Conservation (phyloP, 1,284 basidiomycete genomes). For the Pseudozyma sp. region DNA sequence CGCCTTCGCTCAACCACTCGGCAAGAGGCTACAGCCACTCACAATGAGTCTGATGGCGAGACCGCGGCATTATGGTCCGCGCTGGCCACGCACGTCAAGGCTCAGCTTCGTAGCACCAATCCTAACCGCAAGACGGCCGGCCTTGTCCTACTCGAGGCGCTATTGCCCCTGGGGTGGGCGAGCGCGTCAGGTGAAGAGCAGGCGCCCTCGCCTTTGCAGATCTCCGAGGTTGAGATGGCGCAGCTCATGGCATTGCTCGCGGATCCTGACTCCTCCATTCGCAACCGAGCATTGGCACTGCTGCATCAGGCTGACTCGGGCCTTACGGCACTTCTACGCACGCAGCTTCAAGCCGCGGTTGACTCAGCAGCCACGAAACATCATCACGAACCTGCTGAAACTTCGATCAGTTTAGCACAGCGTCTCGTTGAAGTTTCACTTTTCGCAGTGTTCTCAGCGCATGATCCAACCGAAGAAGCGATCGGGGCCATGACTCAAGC, state of each 20-base stretch:
- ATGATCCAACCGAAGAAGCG: constrained; percentile 1
- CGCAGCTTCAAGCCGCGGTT: constrained; percentile 25
- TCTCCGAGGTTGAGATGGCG: constrained; percentile 32
- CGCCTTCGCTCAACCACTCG: background rate
- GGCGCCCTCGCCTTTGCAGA: constrained; percentile 9
- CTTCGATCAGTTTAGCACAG: background rate
- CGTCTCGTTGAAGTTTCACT: constrained; percentile 23
- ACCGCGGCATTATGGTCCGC: constrained; percentile 21
- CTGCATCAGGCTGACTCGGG: constrained; percentile 25
- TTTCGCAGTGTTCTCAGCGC: constrained; percentile 5
- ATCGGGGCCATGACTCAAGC: constrained; percentile 6
- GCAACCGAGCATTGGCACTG: constrained; percentile 20
- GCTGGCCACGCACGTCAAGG: constrained; percentile 26
- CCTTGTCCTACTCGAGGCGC: constrained; percentile 26
- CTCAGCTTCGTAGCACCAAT: constrained; percentile 37
- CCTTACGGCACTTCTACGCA: constrained; percentile 19
- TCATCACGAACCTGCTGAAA: background rate
- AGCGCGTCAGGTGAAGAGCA: background rate
- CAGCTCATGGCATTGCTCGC: constrained; percentile 36
- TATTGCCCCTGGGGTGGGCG: constrained; percentile 35
- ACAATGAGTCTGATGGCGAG: constrained; percentile 19
- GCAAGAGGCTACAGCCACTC: no score
- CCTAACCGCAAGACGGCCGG: constrained; percentile 36
- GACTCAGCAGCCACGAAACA: background rate
- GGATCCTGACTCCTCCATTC: constrained; percentile 28